A percentile compares a stretch with the other conserved stretches of the same genome.
Evolutionary conservation across 2,329 filamentous ascomycete species (phyloP).

Genomic region (Phyllosticta citriasiana): DNA sequence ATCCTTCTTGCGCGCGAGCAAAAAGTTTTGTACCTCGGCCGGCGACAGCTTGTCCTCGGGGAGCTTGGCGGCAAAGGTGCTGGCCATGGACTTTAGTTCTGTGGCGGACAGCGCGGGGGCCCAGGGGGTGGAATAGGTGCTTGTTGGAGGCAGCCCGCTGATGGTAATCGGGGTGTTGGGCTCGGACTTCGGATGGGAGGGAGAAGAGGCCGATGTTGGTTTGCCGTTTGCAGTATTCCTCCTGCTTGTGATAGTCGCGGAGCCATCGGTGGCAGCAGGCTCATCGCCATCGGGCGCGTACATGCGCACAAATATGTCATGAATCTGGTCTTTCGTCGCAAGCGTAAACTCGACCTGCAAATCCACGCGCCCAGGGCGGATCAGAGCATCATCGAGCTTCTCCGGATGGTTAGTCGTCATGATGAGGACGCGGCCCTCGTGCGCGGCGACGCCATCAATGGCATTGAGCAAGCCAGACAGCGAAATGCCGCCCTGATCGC

Average conservation of each 20-base stretch:
- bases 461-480: slow-evolving; percentile 73
- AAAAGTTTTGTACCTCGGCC: slow-evolving; percentile 44
- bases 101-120: not conserved
- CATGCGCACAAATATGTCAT: slow-evolving; percentile 35
- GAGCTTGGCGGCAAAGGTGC: slow-evolving; percentile 35
- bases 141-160: not conserved
- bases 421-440: slow-evolving; percentile 69
- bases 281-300: slow-evolving; percentile 16
- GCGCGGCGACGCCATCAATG: slow-evolving; percentile 71
- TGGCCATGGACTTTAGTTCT: slow-evolving; percentile 30
- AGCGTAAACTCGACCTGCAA: slow-evolving; percentile 52
- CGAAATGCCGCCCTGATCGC: slow-evolving; percentile 47
- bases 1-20: slow-evolving; percentile 41
- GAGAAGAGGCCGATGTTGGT: not conserved
- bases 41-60: slow-evolving; percentile 41
- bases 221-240: not conserved
- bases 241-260: not conserved
- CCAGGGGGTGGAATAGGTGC: not conserved
- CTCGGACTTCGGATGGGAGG: not conserved
- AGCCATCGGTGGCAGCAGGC: not conserved
- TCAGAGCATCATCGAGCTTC: slow-evolving; percentile 61
- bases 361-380: slow-evolving; percentile 64
- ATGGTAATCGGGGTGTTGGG: not conserved
- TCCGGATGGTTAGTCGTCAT: slow-evolving; percentile 76
- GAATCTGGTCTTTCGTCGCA: slow-evolving; percentile 31